Conservation (phyloP, 768 basidiomycete genomes). For the Austroboletus eburneus region DNA sequence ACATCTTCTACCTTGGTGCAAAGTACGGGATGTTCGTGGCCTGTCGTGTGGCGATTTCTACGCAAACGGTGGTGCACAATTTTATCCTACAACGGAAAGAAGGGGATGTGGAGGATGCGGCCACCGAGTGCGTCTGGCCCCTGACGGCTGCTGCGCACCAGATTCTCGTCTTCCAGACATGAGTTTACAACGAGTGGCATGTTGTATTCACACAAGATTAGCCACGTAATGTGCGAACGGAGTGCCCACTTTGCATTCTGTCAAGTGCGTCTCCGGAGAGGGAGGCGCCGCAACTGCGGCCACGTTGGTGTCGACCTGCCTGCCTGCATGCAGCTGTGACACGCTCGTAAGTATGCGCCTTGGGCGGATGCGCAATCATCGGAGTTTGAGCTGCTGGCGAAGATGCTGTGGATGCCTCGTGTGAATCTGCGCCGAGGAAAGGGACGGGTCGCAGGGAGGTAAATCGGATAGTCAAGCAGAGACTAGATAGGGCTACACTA, state of each 20-base stretch:
- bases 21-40: constrained; percentile 26
- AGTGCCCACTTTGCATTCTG: not conserved
- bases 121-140: constrained; percentile 28
- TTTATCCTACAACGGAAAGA: constrained; percentile 31
- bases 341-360: not conserved
- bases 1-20: constrained; percentile 29
- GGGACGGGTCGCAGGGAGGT: constrained; percentile 1
- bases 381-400: constrained; percentile 7
- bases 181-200: not conserved
- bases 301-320: not conserved
- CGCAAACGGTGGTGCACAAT: constrained; percentile 24
- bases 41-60: constrained; percentile 16
- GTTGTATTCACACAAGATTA: not conserved
- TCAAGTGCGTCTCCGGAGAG: not conserved
- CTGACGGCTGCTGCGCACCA: constrained; percentile 28
- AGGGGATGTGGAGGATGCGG: constrained; percentile 26
- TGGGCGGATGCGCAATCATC: not conserved
- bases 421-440: not conserved
- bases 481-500: no score
- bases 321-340: not conserved
- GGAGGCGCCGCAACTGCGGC: not conserved
- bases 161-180: constrained; percentile 27
- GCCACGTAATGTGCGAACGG: not conserved
- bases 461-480: not conserved
- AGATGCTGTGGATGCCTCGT: constrained; percentile 10